Base-by-base conservation (phyloP, 2,329 filamentous ascomycete genomes). In the Aspergillus ustus region DNA sequence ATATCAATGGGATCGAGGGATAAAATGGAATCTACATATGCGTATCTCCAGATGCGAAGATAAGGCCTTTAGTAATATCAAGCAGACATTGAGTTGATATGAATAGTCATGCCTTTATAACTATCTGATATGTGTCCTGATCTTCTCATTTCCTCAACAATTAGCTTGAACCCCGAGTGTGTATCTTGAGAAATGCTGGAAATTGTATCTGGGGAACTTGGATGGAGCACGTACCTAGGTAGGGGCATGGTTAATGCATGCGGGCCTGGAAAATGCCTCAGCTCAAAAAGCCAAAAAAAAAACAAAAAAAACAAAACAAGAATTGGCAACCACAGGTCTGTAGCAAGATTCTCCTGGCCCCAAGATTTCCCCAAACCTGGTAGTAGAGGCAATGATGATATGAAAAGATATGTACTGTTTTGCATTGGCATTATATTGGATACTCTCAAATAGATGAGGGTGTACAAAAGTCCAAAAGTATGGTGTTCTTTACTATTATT, bases 181-280 rank as follows among this genome's bases (percentile, higher is more conserved):
- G 34, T 3, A 13, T 15, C 34, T 40, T 11, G 34, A n/a, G 19
- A 50, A 15, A 29, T 4, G 9, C 19, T 50, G 20, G 9, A 4
- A 22, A 29, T 25, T 34, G 48, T 52, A 48, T 40, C 15, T 46
- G 37, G 31, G 29, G 20, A 13, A 19, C 49, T 34, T 57, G 45
- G 50, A 58, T 54, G 49, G 43, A 40, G 49, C 25, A 46, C 29
- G 48, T 22, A n/a, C n/a, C n/a, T n/a, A n/a, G n/a, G n/a, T n/a
- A 51, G 6, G 25, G 2, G 3, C 34, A 54, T n/a, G n/a, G 52
- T 31, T 19, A 45, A 57, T 61, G 59, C 59, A 60, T 48, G 53
- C 48, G n/a, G 34, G 44, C 56, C 40, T 46, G 17, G 37, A 46
- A 61, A 61, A 61, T 61, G 59, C 59, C 59, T 61, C 59, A 61